Percentiles rank a stretch among this genome's conserved stretches.
These are phyloP conservation scores for Colletotrichum neosansevieriae DNA, from an alignment of 2,329 filamentous ascomycete species.

Conservation along the genomic window DNA sequence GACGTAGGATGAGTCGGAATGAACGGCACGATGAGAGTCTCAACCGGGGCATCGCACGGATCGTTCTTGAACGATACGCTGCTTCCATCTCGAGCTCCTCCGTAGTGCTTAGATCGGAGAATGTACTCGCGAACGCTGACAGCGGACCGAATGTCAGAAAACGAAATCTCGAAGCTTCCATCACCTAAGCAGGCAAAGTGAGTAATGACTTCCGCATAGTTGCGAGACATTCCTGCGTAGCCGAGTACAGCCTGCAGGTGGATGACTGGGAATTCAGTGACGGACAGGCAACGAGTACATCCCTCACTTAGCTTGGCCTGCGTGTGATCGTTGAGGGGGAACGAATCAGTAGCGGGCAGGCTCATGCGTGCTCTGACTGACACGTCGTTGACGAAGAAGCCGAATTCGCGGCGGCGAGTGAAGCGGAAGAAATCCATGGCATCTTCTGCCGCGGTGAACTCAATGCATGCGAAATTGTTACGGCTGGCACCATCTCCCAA, in stretches of 20 bases:
- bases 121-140: constrained; percentile 21
- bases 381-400: constrained; percentile 10
- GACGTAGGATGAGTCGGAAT: constrained; percentile 5
- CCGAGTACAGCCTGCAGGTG: constrained; percentile 15
- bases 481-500: constrained; percentile 6
- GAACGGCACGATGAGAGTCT: constrained; percentile 8
- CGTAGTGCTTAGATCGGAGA: constrained; percentile 5
- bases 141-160: constrained; percentile 24
- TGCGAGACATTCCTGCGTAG: constrained; percentile 10
- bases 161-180: constrained; percentile 29
- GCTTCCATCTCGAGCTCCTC: neutral
- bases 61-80: constrained; percentile 12
- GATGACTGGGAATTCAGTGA: constrained; percentile 27
- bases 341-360: constrained; percentile 26
- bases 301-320: constrained; percentile 9
- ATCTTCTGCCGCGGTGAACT: constrained; percentile 16
- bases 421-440: constrained; percentile 7
- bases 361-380: neutral
- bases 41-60: constrained; percentile 22
- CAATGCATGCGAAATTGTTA: constrained; percentile 21
- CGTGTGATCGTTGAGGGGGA: constrained; percentile 4
- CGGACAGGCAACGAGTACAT: constrained; percentile 25
- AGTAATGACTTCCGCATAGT: constrained; percentile 19
- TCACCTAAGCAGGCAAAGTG: constrained; percentile 23
- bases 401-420: constrained; percentile 24